Evolutionary conservation across 139 green algal genomes (phyloP).

Genomic region (Coelastrella sp.): DNA sequence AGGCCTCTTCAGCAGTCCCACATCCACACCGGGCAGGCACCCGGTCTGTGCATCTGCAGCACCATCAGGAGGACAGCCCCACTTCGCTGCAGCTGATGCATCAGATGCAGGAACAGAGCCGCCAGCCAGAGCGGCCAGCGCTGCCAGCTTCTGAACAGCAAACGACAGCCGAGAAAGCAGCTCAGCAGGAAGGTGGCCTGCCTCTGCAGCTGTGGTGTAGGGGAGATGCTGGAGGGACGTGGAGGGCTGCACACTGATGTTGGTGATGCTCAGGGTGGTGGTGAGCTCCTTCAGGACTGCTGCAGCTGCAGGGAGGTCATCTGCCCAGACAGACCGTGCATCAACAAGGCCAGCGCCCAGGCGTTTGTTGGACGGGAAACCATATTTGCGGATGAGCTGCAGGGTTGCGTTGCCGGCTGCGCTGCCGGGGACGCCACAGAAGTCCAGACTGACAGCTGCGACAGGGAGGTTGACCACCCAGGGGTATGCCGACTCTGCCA

Average conservation of each 20-base stretch:
- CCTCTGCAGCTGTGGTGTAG: constrained; percentile 74
- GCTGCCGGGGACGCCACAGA: constrained; percentile 77
- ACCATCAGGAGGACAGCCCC: constrained; percentile 31
- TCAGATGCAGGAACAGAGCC: neutral
- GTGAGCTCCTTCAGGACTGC: constrained; percentile 62
- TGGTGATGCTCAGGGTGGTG: constrained; percentile 30
- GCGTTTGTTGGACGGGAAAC: constrained; percentile 83
- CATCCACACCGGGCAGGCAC: constrained; percentile 26
- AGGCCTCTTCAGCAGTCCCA: constrained; percentile 59
- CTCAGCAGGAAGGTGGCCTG: constrained; percentile 29
- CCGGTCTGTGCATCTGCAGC: constrained; percentile 6
- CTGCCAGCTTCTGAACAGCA: constrained; percentile 85
- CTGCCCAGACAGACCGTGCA: constrained; percentile 85
- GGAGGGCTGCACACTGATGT: constrained; percentile 66
- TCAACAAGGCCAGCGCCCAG: constrained; percentile 90
- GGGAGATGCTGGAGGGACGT: constrained; percentile 90
- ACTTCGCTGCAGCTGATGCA: neutral
- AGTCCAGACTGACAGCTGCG: constrained; percentile 82
- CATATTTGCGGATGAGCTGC: constrained; percentile 74
- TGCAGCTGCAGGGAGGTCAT: constrained; percentile 59
- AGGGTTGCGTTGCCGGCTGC: constrained; percentile 67
- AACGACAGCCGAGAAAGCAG: constrained; percentile 78
- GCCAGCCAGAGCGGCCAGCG: constrained; percentile 59
- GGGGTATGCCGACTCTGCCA: constrained; percentile 73
- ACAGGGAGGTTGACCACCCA: constrained; percentile 83